Evolutionary conservation across 2,329 filamentous ascomycete genomes (phyloP).

Genomic region (Diaporthe humulicola): DNA sequence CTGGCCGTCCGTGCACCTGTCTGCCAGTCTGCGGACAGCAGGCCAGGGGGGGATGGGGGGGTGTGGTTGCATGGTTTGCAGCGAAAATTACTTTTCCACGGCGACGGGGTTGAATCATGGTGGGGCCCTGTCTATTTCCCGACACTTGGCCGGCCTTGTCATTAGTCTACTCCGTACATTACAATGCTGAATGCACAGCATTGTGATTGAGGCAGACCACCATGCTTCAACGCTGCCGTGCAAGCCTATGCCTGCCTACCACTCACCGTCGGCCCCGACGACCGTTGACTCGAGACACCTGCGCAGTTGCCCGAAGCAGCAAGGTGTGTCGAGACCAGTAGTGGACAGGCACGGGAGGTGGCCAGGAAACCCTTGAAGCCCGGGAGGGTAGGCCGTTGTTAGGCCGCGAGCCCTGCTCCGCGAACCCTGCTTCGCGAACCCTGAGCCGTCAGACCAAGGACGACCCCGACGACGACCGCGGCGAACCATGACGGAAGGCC

Average conservation of each 20-base stretch:
- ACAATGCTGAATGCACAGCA: neutral
- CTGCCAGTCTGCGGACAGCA: neutral
- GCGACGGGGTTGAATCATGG: slow-evolving; percentile 4
- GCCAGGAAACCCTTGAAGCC: slow-evolving; percentile 18
- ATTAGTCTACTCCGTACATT: no score
- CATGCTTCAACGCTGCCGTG: no score
- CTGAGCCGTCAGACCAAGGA: neutral
- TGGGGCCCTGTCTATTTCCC: slow-evolving; percentile 24
- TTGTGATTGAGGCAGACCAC: slow-evolving; percentile 1
- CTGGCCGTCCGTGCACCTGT: slow-evolving; percentile 6
- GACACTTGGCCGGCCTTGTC: slow-evolving; percentile 8
- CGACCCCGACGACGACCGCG: neutral
- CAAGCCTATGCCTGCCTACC: neutral
- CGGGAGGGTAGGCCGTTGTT: neutral
- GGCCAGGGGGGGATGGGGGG: neutral
- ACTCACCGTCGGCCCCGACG: slow-evolving; percentile 26
- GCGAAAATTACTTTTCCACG: slow-evolving; percentile 22
- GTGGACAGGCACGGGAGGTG: neutral
- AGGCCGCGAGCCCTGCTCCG: slow-evolving; percentile 15
- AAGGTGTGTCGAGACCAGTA: neutral
- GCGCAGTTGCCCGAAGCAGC: slow-evolving; percentile 29
- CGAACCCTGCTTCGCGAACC: slow-evolving; percentile 6
- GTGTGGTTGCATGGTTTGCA: neutral
- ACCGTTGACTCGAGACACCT: slow-evolving; percentile 26
- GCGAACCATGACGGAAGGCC: slow-evolving; percentile 9